Percentiles rank a stretch among this genome's conserved stretches.
Conservation (phyloP, 108 stramenopile genomes). For the Skeletonema potamos region DNA sequence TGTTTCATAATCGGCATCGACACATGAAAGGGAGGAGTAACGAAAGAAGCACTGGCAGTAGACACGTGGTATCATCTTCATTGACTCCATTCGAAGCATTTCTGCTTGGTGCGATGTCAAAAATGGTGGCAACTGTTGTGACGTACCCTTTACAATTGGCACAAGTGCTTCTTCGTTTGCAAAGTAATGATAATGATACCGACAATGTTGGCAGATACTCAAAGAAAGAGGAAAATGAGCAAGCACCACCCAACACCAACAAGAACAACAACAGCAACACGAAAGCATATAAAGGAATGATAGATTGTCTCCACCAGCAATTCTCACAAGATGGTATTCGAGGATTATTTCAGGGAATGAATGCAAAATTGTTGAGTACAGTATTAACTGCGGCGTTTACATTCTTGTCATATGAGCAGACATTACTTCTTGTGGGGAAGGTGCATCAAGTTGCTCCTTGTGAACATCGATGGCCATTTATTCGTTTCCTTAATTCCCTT, state of each 20-base stretch:
- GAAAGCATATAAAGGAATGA: slow-evolving; percentile 54
- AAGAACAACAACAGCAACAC: not conserved
- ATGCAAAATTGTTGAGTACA: slow-evolving; percentile 89
- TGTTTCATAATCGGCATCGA: not conserved
- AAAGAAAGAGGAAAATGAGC: not conserved
- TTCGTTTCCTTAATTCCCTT: too few relatives aligned
- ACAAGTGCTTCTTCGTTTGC: slow-evolving; percentile 58
- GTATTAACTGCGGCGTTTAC: slow-evolving; percentile 87
- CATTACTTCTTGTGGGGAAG: slow-evolving; percentile 46
- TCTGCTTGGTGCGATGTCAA: slow-evolving; percentile 84
- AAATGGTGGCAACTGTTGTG: slow-evolving; percentile 81
- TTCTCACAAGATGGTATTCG: slow-evolving; percentile 62
- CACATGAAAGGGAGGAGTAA: not conserved
- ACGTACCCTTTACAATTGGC: slow-evolving; percentile 92
- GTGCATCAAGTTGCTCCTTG: too few relatives aligned
- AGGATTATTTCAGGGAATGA: slow-evolving; percentile 86
- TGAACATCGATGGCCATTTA: too few relatives aligned
- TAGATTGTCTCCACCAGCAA: slow-evolving; percentile 71
- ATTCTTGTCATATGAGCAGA: slow-evolving; percentile 92
- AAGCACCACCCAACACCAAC: too few relatives aligned
- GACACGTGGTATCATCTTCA: slow-evolving; percentile 1
- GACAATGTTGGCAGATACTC: not conserved
- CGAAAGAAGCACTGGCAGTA: not conserved
- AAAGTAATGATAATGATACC: slow-evolving; percentile 34
- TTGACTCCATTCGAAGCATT: slow-evolving; percentile 80